Base-by-base conservation (phyloP, 1,284 basidiomycete species). In the Leccinum griseonigrum region DNA sequence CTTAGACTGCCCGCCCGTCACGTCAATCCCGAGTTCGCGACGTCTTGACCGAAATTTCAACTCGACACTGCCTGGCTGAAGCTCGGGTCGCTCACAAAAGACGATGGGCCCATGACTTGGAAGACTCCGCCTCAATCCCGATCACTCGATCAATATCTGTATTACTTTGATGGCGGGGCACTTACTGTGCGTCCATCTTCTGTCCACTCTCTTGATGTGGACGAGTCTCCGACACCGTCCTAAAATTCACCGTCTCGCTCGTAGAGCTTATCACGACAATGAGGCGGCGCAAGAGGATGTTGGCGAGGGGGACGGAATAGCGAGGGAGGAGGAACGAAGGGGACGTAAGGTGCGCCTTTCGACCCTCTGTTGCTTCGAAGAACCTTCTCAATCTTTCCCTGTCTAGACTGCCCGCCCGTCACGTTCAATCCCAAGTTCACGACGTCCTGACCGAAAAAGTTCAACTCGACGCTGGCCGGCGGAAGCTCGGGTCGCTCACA, bases 321-420 rank as follows among this genome's bases (percentile, higher is more conserved):
- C 83, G 4, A 72, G 77, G 32, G 83, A 86, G 16, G 88, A 91
- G 67, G 89, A 91, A 55, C 82, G 76, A 67, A 78, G 73, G 59
- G 80, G 75, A 51, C 81, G 80, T 66, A 87, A 84, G 79, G 90
- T 86, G 66, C 46, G 1, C n/a, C 7, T 26, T 26, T 14, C 36
- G 46, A 16, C 43, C 36, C 10, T 3, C 34, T 4, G 16, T 58
- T 14, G 5, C 26, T 34, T 46, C 13, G 40, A 53, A 14, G 26
- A 40, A 14, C 7, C 29, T 31, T 8, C 6, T 58, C 13, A 58
- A 50, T 29, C 34, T 26, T 13, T 14, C 53, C 28, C 22, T 40
- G 3, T 29, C 51, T 43, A 91, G 89, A 77, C 80, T 16, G 81
- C 78, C 7, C 82, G 88, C 88, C 4, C 86, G 82, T 81, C 6